Evolutionary conservation across 2,329 filamentous ascomycete species (phyloP).

Genomic region (Thelonectria blattea): DNA sequence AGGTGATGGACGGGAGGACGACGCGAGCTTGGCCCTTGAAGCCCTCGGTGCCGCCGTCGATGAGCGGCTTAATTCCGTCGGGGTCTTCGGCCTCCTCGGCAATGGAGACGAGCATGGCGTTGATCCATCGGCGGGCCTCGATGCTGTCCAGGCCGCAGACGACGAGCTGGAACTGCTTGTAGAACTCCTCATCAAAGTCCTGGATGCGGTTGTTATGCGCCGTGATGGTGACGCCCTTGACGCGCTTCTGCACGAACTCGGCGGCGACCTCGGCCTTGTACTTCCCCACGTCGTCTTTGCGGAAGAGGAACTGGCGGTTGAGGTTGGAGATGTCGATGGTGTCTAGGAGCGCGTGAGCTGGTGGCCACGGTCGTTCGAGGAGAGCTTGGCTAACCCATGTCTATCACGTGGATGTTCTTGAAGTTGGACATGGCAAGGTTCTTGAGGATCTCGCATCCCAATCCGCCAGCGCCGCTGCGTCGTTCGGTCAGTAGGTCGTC

Average conservation of each 20-base stretch:
- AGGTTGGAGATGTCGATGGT: slow-evolving; percentile 99
- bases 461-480: slow-evolving; percentile 83
- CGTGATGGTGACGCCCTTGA: slow-evolving; percentile 90
- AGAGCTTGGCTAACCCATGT: slow-evolving; percentile 75
- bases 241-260: slow-evolving; percentile 85
- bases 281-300: slow-evolving; percentile 87
- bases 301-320: slow-evolving; percentile 97
- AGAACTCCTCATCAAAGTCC: slow-evolving; percentile 95
- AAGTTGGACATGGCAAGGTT: slow-evolving; percentile 95
- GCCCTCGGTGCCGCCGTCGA: slow-evolving; percentile 96
- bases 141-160: slow-evolving; percentile 97
- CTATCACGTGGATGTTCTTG: slow-evolving; percentile 96
- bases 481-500: slow-evolving; percentile 23
- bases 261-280: slow-evolving; percentile 94
- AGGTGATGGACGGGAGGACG: slow-evolving; percentile 88
- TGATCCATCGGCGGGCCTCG: slow-evolving; percentile 98
- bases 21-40: slow-evolving; percentile 98
- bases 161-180: slow-evolving; percentile 94
- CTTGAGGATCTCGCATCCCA: slow-evolving; percentile 97
- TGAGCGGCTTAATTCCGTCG: slow-evolving; percentile 88
- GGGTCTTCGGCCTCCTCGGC: slow-evolving; percentile 77
- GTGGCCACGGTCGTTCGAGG: not conserved
- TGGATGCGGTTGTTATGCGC: slow-evolving; percentile 95
- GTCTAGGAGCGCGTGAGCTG: slow-evolving; percentile 57
- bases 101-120: slow-evolving; percentile 88